These are phyloP conservation scores for Circinella umbellata DNA, from an alignment of 371 early-diverging fungal genomes.

Conservation along the genomic window DNA sequence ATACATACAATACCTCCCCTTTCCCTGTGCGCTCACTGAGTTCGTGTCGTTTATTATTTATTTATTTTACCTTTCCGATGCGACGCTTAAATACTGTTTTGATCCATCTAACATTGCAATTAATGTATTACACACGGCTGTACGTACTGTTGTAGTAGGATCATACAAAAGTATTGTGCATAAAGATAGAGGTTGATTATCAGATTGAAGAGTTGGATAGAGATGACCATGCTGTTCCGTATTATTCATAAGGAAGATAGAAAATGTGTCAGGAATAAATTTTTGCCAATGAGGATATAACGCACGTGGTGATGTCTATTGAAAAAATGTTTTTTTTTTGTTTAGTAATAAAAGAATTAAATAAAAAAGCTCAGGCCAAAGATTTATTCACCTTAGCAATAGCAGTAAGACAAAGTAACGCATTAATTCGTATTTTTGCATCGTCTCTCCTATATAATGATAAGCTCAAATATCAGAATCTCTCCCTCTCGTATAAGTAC, in stretches of 20 bases:
- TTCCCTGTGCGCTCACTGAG: too few relatives aligned
- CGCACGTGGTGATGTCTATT: constrained; percentile 55
- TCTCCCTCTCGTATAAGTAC: not conserved
- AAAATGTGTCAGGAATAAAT: constrained; percentile 60
- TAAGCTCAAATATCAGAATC: too few relatives aligned
- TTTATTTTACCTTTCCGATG: constrained; percentile 54
- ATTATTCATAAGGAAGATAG: constrained; percentile 37
- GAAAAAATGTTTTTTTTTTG: too few relatives aligned
- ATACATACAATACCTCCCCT: too few relatives aligned
- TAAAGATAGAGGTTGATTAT: constrained; percentile 48
- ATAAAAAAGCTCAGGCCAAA: too few relatives aligned
- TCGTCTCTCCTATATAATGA: constrained; percentile 40
- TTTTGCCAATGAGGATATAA: constrained; percentile 64
- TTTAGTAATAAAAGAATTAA: too few relatives aligned
- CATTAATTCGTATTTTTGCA: constrained; percentile 63
- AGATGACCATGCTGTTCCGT: constrained; percentile 19
- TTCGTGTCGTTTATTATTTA: too few relatives aligned
- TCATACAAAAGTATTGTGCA: constrained; percentile 54
- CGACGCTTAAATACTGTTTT: constrained; percentile 64
- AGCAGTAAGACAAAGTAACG: constrained; percentile 58
- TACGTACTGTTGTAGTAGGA: constrained; percentile 48
- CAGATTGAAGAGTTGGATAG: constrained; percentile 31
- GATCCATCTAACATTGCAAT: constrained; percentile 64
- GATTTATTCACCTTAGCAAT: constrained; percentile 47
- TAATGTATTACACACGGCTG: constrained; percentile 58